phyloP scores from a whole-genome alignment of 768 basidiomycete genomes.

The Mycena sanguinolenta region DNA sequence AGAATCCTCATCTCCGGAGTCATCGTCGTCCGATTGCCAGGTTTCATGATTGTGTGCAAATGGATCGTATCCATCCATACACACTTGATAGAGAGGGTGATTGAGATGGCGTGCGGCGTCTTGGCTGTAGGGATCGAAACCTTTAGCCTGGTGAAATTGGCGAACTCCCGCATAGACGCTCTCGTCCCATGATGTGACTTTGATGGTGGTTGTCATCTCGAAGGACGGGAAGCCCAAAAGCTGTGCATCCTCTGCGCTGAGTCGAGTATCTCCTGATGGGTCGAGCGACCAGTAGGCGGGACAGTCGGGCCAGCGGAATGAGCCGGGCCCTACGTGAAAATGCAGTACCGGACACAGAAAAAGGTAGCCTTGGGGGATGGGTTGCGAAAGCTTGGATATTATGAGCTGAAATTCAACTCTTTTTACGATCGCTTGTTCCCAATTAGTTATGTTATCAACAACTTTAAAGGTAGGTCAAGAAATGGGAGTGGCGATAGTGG shows the following conservation, averaged over 20 bases:
- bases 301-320: background rate
- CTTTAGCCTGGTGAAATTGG: background rate
- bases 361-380: background rate
- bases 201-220: background rate
- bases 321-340: background rate
- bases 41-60: too few species aligned
- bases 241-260: background rate
- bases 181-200: background rate
- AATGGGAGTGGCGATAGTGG: background rate
- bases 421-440: background rate
- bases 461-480: background rate
- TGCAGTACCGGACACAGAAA: background rate
- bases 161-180: background rate
- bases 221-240: background rate
- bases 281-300: conserved; percentile 6
- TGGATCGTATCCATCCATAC: background rate
- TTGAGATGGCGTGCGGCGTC: background rate
- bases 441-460: background rate
- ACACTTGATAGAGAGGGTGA: background rate
- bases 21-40: too few species aligned
- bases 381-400: background rate
- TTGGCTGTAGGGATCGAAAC: conserved; percentile 1
- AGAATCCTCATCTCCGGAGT: too few species aligned
- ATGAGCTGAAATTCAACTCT: background rate
- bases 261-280: background rate